Conservation (phyloP, 768 basidiomycete species). For the Pholiota molesta region DNA sequence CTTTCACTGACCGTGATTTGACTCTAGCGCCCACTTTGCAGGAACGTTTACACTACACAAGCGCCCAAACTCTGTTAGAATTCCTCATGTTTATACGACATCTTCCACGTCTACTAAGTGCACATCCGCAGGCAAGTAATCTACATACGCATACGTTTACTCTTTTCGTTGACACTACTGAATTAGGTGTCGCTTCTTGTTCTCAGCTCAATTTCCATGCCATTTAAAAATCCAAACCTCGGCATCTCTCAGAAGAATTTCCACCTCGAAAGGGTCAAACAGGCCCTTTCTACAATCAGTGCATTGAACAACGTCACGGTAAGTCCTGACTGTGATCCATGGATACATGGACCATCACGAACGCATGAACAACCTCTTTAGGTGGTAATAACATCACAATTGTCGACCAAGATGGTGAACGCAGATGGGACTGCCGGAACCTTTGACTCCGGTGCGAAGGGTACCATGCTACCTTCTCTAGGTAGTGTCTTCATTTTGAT, state of each 20-base stretch:
- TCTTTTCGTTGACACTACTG: not conserved
- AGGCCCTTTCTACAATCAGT: constrained; percentile 52
- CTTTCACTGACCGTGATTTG: not conserved
- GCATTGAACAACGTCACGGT: constrained; percentile 54
- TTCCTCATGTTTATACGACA: constrained; percentile 62
- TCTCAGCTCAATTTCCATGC: constrained; percentile 68
- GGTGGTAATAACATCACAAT: constrained; percentile 64
- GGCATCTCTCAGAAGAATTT: constrained; percentile 38
- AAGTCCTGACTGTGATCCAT: constrained; percentile 11
- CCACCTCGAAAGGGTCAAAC: constrained; percentile 55
- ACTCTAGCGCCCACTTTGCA: constrained; percentile 5
- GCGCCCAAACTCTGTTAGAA: constrained; percentile 51
- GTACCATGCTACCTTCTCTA: constrained; percentile 68
- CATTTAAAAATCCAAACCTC: constrained; percentile 57
- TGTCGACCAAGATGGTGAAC: constrained; percentile 69
- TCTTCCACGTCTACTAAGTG: constrained; percentile 47
- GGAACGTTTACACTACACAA: constrained; percentile 40
- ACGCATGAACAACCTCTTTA: constrained; percentile 14
- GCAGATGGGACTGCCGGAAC: constrained; percentile 65
- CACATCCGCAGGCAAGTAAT: constrained; percentile 46
- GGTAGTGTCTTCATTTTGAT: constrained; percentile 37
- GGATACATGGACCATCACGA: not conserved
- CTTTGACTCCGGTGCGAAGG: constrained; percentile 65
- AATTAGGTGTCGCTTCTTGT: constrained; percentile 61
- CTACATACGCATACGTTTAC: constrained; percentile 9